Evolutionary conservation across 2,329 filamentous ascomycete genomes (phyloP), one percentile per base, ranked within the genome.

Genomic region (Aspergillus versicolor): DNA sequence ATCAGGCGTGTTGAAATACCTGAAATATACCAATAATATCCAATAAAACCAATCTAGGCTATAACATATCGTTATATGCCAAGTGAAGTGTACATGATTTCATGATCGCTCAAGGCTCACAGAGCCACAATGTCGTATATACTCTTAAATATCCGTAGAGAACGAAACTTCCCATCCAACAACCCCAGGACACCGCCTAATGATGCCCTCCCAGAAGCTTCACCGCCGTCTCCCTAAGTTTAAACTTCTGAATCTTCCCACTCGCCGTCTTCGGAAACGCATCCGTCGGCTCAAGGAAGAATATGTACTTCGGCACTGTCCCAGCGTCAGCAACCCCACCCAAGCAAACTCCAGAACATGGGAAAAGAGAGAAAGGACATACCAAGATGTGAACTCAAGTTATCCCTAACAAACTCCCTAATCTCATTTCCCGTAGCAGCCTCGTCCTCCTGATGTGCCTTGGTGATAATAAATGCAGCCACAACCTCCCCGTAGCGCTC

Each of bases 241-340:
- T 93, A 72, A 89, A 97, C 78, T 97, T 97, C 77, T 96, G 91
- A 55, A 97, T 92, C 84, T 99, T 99, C 22, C 93, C 93, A 72
- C 91, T 96, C 5, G 92, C 90, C 37, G 94, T 99, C 82, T 96
- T 97, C 19, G 93, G 93, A 71, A 90, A 95, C n/a, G 86, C 84
- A 1, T 87, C 82, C 0, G 64, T 63, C 5, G 67, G 65, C 3
- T 57, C 45, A 9, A 90, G 81, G 83, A 90, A 96, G 70, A 96
- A 96, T n/a, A 97, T 83, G 70, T 93, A 85, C 74, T 90, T 94
- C 0, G 93, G 93, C 52, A 90, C 90, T 82, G 54, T 32, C 37
- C 8, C 19, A 38, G 21, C 41, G 42, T 9, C 17, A 22, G 9
- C 51, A 32, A 59, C 38, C 38, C 24, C 2, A 19, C 15, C 38